These are phyloP conservation scores for Lunularia cruciata DNA, from an alignment of 225 moss, liverwort and hornwort genomes.

Conservation along the genomic window DNA sequence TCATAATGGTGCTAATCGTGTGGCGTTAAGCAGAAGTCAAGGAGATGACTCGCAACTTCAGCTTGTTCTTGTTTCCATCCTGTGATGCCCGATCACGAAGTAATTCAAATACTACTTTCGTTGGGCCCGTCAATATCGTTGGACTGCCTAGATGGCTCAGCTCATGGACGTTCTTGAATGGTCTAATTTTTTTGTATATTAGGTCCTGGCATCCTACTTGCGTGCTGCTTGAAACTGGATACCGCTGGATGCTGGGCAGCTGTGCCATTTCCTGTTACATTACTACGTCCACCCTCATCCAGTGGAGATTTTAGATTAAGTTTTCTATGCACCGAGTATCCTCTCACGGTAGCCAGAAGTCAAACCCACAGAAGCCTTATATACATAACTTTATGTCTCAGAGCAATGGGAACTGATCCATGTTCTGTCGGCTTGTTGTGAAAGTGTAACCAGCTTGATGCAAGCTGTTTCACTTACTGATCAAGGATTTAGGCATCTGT, in stretches of 20 bases:
- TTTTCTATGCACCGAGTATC: neutral
- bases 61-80: neutral
- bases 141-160: neutral
- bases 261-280: neutral
- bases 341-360: neutral
- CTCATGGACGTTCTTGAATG: neutral
- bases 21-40: conserved; percentile 22
- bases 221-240: neutral
- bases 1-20: conserved; percentile 45
- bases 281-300: neutral
- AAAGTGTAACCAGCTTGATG: neutral
- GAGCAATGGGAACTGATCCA: too few relatives aligned
- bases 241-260: neutral
- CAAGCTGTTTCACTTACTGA: neutral
- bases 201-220: neutral
- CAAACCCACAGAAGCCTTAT: neutral
- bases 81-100: neutral
- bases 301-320: neutral
- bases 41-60: neutral
- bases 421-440: too few relatives aligned
- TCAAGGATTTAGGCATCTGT: neutral
- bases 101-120: neutral
- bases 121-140: neutral
- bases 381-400: too few relatives aligned
- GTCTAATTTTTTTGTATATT: conserved; percentile 8